phyloP scores from a whole-genome alignment of 1,139 yeast genomes.

The Geotrichum bryndzae region DNA sequence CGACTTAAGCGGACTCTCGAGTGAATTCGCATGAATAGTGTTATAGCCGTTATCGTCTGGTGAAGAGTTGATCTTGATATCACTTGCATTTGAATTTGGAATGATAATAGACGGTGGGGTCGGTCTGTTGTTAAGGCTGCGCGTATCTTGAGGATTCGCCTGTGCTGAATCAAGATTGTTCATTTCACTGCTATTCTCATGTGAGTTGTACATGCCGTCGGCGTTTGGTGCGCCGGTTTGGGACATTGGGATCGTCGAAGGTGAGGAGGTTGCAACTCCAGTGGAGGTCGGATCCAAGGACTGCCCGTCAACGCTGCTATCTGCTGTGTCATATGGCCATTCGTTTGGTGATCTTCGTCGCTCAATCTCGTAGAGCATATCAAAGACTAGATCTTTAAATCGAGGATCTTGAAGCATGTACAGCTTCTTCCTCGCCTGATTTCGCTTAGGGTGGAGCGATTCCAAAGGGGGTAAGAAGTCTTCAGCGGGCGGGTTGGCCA shows the following conservation, averaged over 20 bases:
- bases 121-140: not conserved
- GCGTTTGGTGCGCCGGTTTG: not conserved
- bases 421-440: conserved; percentile 90
- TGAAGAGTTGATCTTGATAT: not conserved
- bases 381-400: conserved; percentile 85
- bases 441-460: conserved; percentile 86
- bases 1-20: not conserved
- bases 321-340: not conserved
- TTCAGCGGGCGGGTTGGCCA: conserved; percentile 43
- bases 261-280: conserved; percentile 15
- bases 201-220: not conserved
- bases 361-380: conserved; percentile 80
- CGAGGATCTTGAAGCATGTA: conserved; percentile 77
- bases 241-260: conserved; percentile 5
- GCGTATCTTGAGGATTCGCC: conserved; percentile 20
- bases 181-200: not conserved
- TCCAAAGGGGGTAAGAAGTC: conserved; percentile 62
- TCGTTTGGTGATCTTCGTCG: conserved; percentile 42
- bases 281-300: not conserved
- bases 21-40: not conserved
- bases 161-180: not conserved
- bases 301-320: not conserved
- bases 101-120: not conserved
- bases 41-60: not conserved
- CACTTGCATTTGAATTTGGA: not conserved